Evolutionary conservation across 495 filamentous ascomycete species (phyloP).

Genomic region (Talaromyces ruber): DNA sequence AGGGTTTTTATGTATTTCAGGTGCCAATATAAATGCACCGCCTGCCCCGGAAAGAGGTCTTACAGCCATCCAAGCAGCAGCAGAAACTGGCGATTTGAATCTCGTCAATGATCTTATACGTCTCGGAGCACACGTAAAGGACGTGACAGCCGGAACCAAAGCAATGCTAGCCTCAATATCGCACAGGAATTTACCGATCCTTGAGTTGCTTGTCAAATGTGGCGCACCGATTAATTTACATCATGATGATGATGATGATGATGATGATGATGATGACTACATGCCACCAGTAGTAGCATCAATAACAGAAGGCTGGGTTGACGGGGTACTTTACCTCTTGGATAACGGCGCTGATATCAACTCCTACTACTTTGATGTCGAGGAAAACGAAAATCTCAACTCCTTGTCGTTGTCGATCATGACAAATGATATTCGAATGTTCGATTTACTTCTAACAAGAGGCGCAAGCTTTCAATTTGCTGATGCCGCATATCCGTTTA

Average conservation of each 20-base stretch:
- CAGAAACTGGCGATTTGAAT: neutral
- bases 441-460: neutral
- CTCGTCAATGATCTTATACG: constrained; percentile 7
- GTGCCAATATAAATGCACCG: constrained; percentile 18
- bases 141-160: constrained; percentile 28
- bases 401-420: neutral
- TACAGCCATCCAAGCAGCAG: constrained; percentile 16
- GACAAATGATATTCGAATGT: neutral
- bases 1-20: neutral
- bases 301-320: neutral
- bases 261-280: neutral
- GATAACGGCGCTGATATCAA: constrained; percentile 9
- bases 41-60: constrained; percentile 10
- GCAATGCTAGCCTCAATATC: constrained; percentile 3
- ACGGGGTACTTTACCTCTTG: constrained; percentile 7
- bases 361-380: neutral
- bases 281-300: neutral
- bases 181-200: constrained; percentile 5
- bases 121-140: constrained; percentile 2
- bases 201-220: constrained; percentile 7
- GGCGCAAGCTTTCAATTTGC: neutral
- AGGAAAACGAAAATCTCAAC: neutral
- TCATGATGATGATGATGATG: neutral
- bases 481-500: neutral
- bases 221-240: constrained; percentile 10